A percentile compares a stretch with the other conserved stretches of the same genome.
Evolutionary conservation across 352 stramenopile genomes (phyloP).

Genomic region (Halophytophthora polymorphica): DNA sequence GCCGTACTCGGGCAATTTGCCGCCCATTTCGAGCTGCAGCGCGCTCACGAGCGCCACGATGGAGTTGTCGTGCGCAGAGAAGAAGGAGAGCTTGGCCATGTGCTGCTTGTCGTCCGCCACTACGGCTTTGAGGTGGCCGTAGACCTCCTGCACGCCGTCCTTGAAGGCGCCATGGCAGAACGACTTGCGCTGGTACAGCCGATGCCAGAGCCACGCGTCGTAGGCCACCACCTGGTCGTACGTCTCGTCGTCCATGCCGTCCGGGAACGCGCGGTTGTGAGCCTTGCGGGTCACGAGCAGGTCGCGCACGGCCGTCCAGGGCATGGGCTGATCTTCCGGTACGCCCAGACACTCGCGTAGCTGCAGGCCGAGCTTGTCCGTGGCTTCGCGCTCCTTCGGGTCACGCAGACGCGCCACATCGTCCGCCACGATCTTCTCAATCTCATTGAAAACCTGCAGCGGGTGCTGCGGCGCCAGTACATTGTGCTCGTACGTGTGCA

Average conservation of each 20-base stretch:
- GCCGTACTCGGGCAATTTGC: slow-evolving; percentile 61
- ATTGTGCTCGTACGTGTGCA: slow-evolving; percentile 68
- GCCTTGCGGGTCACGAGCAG: slow-evolving; percentile 59
- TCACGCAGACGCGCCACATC: slow-evolving; percentile 38
- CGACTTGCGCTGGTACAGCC: slow-evolving; percentile 56
- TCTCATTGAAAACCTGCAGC: slow-evolving; percentile 68
- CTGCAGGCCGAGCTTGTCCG: slow-evolving; percentile 30
- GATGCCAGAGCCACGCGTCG: slow-evolving; percentile 82
- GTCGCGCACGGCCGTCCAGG: slow-evolving; percentile 75
- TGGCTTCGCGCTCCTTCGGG: slow-evolving; percentile 28
- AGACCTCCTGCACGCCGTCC: slow-evolving; percentile 57
- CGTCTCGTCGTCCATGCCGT: slow-evolving; percentile 63
- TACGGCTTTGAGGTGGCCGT: slow-evolving; percentile 46
- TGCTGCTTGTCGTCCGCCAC: slow-evolving; percentile 26
- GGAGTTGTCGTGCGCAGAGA: slow-evolving; percentile 84
- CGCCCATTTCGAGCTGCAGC: slow-evolving; percentile 61
- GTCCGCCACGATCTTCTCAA: slow-evolving; percentile 57
- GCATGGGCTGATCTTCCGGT: slow-evolving; percentile 38
- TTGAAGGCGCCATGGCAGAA: slow-evolving; percentile 66
- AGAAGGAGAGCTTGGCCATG: slow-evolving; percentile 63
- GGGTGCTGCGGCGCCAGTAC: slow-evolving; percentile 57
- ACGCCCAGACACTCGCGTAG: slow-evolving; percentile 47
- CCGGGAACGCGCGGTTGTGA: slow-evolving; percentile 57
- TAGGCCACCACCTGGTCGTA: slow-evolving; percentile 58
- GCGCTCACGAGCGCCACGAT: slow-evolving; percentile 74